Conservation (phyloP, 78 protist species). For the Dictyostelium intermedium region DNA sequence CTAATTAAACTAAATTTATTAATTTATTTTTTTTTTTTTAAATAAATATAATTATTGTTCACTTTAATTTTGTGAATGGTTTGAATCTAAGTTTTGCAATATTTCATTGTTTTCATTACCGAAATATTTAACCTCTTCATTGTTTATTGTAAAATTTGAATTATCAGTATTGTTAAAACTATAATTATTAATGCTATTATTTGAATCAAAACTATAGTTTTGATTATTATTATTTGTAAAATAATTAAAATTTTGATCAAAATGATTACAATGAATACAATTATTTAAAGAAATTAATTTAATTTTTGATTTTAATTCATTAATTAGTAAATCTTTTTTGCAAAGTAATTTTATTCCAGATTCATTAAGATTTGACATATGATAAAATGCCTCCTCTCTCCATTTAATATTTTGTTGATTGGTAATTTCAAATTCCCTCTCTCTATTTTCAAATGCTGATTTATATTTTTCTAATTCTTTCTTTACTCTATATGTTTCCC, state of each 20-base stretch:
- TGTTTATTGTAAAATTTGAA: no score
- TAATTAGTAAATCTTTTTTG: neutral
- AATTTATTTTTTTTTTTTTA: no score
- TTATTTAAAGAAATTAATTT: neutral
- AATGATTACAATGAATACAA: neutral
- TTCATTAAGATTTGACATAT: neutral
- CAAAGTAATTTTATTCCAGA: neutral
- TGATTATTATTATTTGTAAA: no score
- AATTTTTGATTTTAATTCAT: neutral
- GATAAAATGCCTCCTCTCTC: neutral
- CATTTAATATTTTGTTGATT: neutral
- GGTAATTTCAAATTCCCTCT: neutral
- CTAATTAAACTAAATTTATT: no score
- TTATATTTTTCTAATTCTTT: neutral
- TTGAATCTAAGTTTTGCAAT: no score
- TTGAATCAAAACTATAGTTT: neutral
- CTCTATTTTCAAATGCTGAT: neutral
- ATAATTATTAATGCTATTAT: neutral
- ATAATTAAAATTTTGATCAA: neutral
- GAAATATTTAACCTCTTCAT: no score
- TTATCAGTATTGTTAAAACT: neutral
- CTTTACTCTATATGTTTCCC: neutral
- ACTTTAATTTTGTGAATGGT: no score
- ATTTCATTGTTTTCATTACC: no score
- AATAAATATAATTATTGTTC: no score